Conservation (phyloP, 805 yeast species). For the Candida ovalis region DNA sequence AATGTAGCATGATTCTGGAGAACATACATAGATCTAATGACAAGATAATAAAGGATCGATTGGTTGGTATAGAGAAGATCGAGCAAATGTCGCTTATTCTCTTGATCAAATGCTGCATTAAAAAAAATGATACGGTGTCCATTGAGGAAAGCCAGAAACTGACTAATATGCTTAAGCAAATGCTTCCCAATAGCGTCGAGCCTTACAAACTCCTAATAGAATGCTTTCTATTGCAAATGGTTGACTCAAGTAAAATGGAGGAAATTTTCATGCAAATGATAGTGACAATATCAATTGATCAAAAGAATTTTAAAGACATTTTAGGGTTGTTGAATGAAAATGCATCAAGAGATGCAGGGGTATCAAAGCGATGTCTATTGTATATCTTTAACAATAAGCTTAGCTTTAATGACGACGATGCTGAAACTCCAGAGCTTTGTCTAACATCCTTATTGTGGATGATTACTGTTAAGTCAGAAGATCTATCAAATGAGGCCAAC, state of each 20-base stretch:
- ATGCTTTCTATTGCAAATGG: constrained; percentile 13
- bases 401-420: constrained; percentile 3
- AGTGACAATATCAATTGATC: constrained; percentile 23
- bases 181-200: constrained; percentile 28
- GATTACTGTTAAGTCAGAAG: constrained; percentile 15
- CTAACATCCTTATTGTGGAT: constrained; percentile 22
- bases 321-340: constrained; percentile 11
- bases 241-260: constrained; percentile 18
- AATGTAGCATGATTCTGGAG: constrained; percentile 15
- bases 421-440: constrained; percentile 8
- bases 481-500: constrained; percentile 6
- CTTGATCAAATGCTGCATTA: constrained; percentile 27
- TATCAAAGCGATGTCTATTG: constrained; percentile 32
- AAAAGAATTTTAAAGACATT: constrained; percentile 14
- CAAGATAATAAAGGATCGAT: neutral
- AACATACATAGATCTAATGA: constrained; percentile 1
- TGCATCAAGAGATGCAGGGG: constrained; percentile 19
- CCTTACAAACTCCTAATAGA: constrained; percentile 29
- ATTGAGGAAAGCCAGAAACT: constrained; percentile 18
- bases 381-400: constrained; percentile 33
- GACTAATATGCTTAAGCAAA: constrained; percentile 23
- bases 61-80: constrained; percentile 16
- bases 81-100: constrained; percentile 24
- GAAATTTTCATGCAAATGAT: constrained; percentile 36
- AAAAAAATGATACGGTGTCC: constrained; percentile 13